A percentile compares a stretch with the other conserved stretches of the same genome.
Evolutionary conservation across 1,139 yeast genomes (phyloP).

Genomic region (Hyphopichia buzzinii): DNA sequence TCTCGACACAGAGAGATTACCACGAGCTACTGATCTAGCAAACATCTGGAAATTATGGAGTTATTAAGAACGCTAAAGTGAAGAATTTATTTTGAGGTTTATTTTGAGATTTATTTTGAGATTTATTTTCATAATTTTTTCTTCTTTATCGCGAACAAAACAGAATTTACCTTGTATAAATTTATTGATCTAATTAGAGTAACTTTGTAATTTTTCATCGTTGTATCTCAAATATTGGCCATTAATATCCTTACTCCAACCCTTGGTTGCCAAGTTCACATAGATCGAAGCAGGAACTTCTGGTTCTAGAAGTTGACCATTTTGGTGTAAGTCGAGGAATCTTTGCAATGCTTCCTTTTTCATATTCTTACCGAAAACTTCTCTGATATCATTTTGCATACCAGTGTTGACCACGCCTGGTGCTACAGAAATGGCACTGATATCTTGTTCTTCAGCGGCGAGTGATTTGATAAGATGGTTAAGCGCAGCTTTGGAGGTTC

Average conservation of each 20-base stretch:
- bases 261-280: slow-evolving; percentile 60
- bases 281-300: slow-evolving; percentile 68
- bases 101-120: no score
- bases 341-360: slow-evolving; percentile 50
- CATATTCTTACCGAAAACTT: slow-evolving; percentile 56
- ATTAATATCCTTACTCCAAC: slow-evolving; percentile 51
- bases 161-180: no score
- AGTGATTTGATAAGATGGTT: slow-evolving; percentile 70
- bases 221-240: slow-evolving; percentile 67
- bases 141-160: no score
- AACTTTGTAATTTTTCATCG: slow-evolving; percentile 35
- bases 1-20: background rate
- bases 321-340: slow-evolving; percentile 58
- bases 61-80: no score
- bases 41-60: no score
- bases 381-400: slow-evolving; percentile 81
- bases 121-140: no score
- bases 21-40: slow-evolving; percentile 3
- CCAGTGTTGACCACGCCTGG: slow-evolving; percentile 92
- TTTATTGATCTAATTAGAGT: slow-evolving; percentile 7
- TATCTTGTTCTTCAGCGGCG: slow-evolving; percentile 61
- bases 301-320: slow-evolving; percentile 59
- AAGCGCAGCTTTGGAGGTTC: slow-evolving; percentile 85
- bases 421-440: slow-evolving; percentile 68
- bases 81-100: no score